Base-by-base conservation (phyloP, 1,284 basidiomycete species). In the Moesziomyces aphidis region DNA sequence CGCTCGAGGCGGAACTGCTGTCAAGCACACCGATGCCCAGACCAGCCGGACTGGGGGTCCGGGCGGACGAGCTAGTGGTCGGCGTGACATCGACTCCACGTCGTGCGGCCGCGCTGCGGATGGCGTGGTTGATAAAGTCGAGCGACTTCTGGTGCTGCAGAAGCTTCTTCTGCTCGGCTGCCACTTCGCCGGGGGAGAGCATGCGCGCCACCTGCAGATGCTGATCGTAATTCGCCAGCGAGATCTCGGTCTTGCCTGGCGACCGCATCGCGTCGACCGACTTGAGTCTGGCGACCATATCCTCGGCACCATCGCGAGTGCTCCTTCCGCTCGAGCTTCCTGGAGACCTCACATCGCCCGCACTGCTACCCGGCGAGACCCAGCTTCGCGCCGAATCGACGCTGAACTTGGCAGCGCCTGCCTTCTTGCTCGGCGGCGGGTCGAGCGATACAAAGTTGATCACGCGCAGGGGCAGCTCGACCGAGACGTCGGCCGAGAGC, bases 371-470 rank as follows among this genome's bases (percentile, higher is more conserved):
- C 11, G 57, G 36, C n/a, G 56, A 49, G 24, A 50, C 50, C 70
- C 70, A 73, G 47, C 26, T 50, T 19, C 64, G 50, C 3, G 48
- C 59, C 2, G 64, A 50, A 6, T 57, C 57, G 43, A 21, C 19
- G 67, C 48, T 55, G 23, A 64, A 51, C 15, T 50, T 52, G 8
- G 44, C 36, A n/a, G 49, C 55, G 3, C 63, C 55, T 7, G 59
- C 61, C 28, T 70, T 64, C 61, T 74, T 80, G 4, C 73, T 59
- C 45, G 90, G 89, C 19, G 90, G 90, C 28, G 92, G 91, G 81
- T 94, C 92, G 65, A 94, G 86, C 19, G 93, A 94, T 22, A 93
- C 85, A 83, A 92, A 91, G 83, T 91, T 92, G 85, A 93, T 87
- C 79, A 94, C 89, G 13, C 88, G 87, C 65, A 94, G 86, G 0